Percentiles rank a stretch among this genome's conserved stretches.
phyloP scores from a whole-genome alignment of 495 filamentous ascomycete genomes.

The Chaetomidium leptoderma region DNA sequence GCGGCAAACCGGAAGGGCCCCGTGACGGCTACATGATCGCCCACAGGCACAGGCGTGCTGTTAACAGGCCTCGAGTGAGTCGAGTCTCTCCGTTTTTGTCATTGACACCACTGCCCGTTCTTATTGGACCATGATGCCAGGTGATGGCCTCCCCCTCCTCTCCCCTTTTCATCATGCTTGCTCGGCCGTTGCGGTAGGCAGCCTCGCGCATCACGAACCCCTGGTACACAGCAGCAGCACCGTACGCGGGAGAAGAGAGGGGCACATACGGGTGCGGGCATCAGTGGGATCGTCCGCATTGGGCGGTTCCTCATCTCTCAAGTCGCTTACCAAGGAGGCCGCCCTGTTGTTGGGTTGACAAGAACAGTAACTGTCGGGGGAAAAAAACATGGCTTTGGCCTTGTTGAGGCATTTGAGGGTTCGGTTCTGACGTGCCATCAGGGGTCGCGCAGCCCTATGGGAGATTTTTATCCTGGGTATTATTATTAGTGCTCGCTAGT shows the following conservation, averaged over 20 bases:
- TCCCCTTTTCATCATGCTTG: background rate
- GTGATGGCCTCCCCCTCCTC: background rate
- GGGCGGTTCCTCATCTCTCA: too few relatives aligned
- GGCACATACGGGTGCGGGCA: background rate
- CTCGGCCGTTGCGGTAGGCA: constrained; percentile 15
- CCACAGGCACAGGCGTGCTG: background rate
- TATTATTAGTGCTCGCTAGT: too few relatives aligned
- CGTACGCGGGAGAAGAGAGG: too few relatives aligned
- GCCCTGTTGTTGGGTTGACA: background rate
- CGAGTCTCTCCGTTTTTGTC: background rate
- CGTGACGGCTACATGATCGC: constrained; percentile 10
- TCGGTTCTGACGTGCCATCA: background rate
- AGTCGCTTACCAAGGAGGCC: background rate
- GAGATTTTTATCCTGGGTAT: background rate
- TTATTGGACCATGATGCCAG: background rate
- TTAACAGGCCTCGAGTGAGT: background rate
- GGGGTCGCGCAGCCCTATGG: background rate
- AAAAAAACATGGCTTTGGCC: background rate
- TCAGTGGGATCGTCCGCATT: background rate
- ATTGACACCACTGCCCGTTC: background rate
- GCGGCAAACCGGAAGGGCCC: constrained; percentile 8
- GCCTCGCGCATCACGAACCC: constrained; percentile 1
- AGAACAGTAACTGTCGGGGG: too few relatives aligned
- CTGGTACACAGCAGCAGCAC: background rate
- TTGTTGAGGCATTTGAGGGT: background rate